These are phyloP conservation scores for Sporothrix sp. DNA, from an alignment of 2,329 filamentous ascomycete genomes.

Conservation along the genomic window DNA sequence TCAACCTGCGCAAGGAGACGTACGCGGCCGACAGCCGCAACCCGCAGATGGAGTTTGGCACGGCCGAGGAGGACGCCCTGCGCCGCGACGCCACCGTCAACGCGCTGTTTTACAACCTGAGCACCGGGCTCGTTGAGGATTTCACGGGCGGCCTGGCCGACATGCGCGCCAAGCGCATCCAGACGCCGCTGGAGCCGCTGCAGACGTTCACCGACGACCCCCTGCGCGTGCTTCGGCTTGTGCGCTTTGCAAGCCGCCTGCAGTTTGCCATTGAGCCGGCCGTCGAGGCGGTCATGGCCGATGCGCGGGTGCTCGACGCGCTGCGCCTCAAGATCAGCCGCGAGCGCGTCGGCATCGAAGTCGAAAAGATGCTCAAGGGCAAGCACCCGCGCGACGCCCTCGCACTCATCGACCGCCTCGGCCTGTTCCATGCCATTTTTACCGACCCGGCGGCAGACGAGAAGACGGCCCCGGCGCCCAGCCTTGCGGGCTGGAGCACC, in stretches of 20 bases:
- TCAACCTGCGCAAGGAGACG: conserved; percentile 86
- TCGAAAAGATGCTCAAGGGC: conserved; percentile 87
- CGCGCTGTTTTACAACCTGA: conserved; percentile 89
- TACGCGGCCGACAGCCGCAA: conserved; percentile 85
- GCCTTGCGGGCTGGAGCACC: conserved; percentile 49
- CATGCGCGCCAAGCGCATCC: conserved; percentile 61
- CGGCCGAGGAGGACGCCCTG: conserved; percentile 78
- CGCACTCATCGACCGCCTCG: conserved; percentile 54
- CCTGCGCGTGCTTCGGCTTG: conserved; percentile 71
- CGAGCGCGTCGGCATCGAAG: conserved; percentile 75
- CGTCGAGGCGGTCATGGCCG: conserved; percentile 64
- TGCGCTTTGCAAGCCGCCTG: conserved; percentile 82
- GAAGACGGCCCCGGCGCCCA: conserved; percentile 29
- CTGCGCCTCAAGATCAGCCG: conserved; percentile 84
- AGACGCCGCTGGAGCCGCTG: conserved; percentile 76
- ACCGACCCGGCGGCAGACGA: conserved; percentile 44
- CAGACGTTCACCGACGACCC: conserved; percentile 95
- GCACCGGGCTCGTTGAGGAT: conserved; percentile 71
- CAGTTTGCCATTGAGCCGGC: conserved; percentile 65
- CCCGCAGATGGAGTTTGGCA: conserved; percentile 88
- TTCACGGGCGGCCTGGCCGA: conserved; percentile 72
- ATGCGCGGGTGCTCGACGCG: conserved; percentile 66
- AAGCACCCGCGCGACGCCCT: conserved; percentile 52
- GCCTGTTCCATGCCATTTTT: conserved; percentile 64
- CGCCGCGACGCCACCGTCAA: conserved; percentile 91